Evolutionary conservation across 2,329 filamentous ascomycete genomes (phyloP), one percentile per base, ranked within the genome.

Genomic region (Fusarium nisikadoi): DNA sequence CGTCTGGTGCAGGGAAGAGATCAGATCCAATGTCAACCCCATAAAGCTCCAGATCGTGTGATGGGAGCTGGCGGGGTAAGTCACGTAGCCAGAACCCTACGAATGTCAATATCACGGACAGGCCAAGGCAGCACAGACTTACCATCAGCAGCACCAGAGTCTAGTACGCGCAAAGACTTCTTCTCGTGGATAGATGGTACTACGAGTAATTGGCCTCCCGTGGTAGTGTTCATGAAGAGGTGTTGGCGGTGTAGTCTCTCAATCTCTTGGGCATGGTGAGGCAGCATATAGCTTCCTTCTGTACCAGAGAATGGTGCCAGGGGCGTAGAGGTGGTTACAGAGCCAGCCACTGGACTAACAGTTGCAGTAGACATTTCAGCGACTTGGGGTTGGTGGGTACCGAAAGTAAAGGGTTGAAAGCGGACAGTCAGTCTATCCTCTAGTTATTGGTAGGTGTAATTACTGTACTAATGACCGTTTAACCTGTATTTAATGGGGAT

Each of bases 341-440:
- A 16, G 2, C 46, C n/a, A 23, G 29, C 7, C 13, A 36, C n/a
- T 5, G 31, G 17, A 25, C 31, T 36, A 20, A 25, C 8, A 20
- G 47, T 49, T 33, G 29, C 29, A 23, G 29, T 10, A 49, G 46
- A n/a, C 46, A 49, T 49, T 33, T 23, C 16, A 33, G 29, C 3
- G n/a, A 29, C 11, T 29, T 16, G 13, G 17, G 25, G 12, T 46
- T 20, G 11, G 19, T 29, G 7, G 19, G 6, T 29, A 7, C 10
- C 19, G 2, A 8, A 8, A 8, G 4, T 29, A n/a, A 9, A 16
- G 19, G 29, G 19, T 29, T 19, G n/a, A 47, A 9, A 20, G 13
- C 6, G 19, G 13, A 6, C 13, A 5, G 7, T 29, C 0, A 20
- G 17, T 16, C 20, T 7, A 14, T 0, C 17, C 4, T 9, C 8